Conservation (phyloP, 495 filamentous ascomycete species). For the Penicillium canescens region DNA sequence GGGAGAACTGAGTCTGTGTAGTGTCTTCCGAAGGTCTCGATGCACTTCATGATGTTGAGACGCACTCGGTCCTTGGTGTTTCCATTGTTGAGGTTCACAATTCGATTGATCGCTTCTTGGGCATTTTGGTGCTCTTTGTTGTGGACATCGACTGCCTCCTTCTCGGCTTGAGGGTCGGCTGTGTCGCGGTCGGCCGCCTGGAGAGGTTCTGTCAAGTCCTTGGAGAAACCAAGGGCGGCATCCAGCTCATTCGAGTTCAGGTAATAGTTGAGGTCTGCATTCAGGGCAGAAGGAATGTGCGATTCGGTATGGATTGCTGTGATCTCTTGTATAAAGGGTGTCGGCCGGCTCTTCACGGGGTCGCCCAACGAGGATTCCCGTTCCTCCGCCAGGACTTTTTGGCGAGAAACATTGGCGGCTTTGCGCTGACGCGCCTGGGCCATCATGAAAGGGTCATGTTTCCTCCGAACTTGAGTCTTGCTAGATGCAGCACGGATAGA, state of each 20-base stretch:
- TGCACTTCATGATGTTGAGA: slow-evolving; percentile 77
- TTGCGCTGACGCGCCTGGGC: slow-evolving; percentile 78
- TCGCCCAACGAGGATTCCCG: slow-evolving; percentile 65
- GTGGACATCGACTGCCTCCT: slow-evolving; percentile 30
- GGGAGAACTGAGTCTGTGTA: slow-evolving; percentile 72
- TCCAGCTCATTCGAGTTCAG: slow-evolving; percentile 65
- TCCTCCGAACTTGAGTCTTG: slow-evolving; percentile 33
- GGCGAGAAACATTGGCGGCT: slow-evolving; percentile 73
- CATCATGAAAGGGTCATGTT: slow-evolving; percentile 43
- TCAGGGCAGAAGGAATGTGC: slow-evolving; percentile 23
- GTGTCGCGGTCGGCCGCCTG: slow-evolving; percentile 29
- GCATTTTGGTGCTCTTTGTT: slow-evolving; percentile 34
- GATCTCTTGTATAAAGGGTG: slow-evolving; percentile 83
- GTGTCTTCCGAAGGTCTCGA: slow-evolving; percentile 88
- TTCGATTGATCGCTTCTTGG: slow-evolving; percentile 69
- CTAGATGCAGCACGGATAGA: slow-evolving; percentile 40
- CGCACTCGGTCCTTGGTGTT: slow-evolving; percentile 73
- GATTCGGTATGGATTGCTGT: slow-evolving; percentile 47
- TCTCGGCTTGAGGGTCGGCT: slow-evolving; percentile 46
- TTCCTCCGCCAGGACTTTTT: slow-evolving; percentile 60
- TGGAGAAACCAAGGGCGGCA: slow-evolving; percentile 61
- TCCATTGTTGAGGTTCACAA: slow-evolving; percentile 72
- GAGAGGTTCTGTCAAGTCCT: slow-evolving; percentile 60
- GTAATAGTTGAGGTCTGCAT: slow-evolving; percentile 67
- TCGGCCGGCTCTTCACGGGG: slow-evolving; percentile 73